A percentile compares a stretch with the other conserved stretches of the same genome.
Evolutionary conservation across 108 stramenopile species (phyloP).

Genomic region (Nannochloropsis gaditana): DNA sequence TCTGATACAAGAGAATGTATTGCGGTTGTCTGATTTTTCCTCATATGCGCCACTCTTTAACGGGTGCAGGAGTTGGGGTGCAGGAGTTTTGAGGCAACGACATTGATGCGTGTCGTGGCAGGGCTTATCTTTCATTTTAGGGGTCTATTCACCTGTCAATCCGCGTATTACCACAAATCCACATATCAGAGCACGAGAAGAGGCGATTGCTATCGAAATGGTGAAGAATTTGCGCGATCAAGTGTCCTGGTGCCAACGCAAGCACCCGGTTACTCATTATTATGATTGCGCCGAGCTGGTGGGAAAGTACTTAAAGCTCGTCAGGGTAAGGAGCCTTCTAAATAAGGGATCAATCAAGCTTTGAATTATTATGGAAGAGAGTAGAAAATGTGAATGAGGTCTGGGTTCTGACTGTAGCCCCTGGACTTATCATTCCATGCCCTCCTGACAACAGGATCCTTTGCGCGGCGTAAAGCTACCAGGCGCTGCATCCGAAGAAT

Average conservation of each 20-base stretch:
- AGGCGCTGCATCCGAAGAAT: neutral
- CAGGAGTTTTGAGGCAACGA: too few relatives aligned
- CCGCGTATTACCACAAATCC: neutral
- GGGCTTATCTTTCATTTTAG: too few relatives aligned
- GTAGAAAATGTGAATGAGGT: too few relatives aligned
- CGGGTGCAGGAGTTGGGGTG: too few relatives aligned
- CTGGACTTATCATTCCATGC: neutral
- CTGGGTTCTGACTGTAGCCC: too few relatives aligned
- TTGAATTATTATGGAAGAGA: too few relatives aligned
- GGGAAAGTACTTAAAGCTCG: neutral
- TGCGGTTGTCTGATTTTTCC: too few relatives aligned
- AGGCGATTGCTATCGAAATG: slow-evolving; percentile 9
- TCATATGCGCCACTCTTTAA: too few relatives aligned
- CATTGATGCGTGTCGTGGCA: too few relatives aligned
- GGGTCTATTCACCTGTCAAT: neutral
- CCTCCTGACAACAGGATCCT: neutral
- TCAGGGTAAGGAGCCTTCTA: neutral
- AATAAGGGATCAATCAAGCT: too few relatives aligned
- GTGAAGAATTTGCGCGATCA: neutral
- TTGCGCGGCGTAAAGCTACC: slow-evolving; percentile 11
- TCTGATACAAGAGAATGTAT: too few relatives aligned
- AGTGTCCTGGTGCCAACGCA: slow-evolving; percentile 4
- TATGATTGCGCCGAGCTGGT: neutral
- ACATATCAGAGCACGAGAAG: neutral
- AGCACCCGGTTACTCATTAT: slow-evolving; percentile 6